Base-by-base conservation (phyloP, 208 protist species). In the Leishmania arabica region DNA sequence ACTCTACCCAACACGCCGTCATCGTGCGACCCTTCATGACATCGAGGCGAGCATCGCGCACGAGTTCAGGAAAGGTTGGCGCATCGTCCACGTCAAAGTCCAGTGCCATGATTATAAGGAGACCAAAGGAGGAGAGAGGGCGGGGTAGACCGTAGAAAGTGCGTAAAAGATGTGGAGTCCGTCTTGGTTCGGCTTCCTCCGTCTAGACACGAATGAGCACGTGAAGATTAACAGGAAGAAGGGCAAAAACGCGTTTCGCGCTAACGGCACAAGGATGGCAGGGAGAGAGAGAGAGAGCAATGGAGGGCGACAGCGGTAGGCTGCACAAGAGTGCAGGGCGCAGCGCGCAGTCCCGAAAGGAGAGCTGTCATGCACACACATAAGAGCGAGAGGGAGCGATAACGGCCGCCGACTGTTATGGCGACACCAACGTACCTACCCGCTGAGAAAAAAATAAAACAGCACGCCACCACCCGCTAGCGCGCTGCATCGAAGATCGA, bases 11-110 rank as follows among this genome's bases (percentile, higher is more conserved):
- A 58, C 86, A 86, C 45, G 75, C 68, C 15, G 53, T 45, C 66
- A 89, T 82, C 17, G 72, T 34, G n/a, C 77, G 75, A 17, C 84
- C 83, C 42, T 89, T 89, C 42, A 90, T 68, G 13, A 92, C 64
- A 56, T 86, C 65, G 6, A 51, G 27, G 31, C 82, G 80, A 19
- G 75, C 76, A 15, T 68, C 64, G 3, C 53, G 65, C 53, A 89
- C 83, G 24, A 84, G 64, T 40, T 88, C 81, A 5, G 77, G 71
- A 49, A 86, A 88, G 53, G 62, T 80, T 21, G 79, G 77, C 1
- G 45, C 78, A 56, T 77, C 75, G 42, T 86, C 82, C 27, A 86
- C 83, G 24, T 89, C 88, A 13, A 89, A 81, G 60, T 89, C 80
- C 37, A 91, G 82, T 8, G 62, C 58, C 79, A 87, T 87, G 45